Conservation (phyloP, 805 yeast species). For the Diddensiella transvaalensis region DNA sequence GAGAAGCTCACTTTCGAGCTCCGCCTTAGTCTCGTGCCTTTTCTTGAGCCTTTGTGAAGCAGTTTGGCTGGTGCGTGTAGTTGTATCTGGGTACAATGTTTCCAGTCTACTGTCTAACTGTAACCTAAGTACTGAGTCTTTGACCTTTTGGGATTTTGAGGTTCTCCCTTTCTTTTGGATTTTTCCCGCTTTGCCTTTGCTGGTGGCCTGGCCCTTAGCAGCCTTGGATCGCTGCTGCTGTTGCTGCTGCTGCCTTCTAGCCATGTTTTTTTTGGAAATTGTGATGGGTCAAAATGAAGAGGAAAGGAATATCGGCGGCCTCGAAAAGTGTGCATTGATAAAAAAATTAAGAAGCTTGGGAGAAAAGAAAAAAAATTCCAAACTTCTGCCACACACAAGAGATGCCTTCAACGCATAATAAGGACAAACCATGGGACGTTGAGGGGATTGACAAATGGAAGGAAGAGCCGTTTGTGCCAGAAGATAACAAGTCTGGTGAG, state of each 20-base stretch:
- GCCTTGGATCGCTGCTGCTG: background rate
- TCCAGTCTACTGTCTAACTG: conserved; percentile 12
- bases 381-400: conserved; percentile 11
- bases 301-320: too few species aligned
- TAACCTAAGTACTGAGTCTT: conserved; percentile 9
- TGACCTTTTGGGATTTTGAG: conserved; percentile 5
- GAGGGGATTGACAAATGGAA: conserved; percentile 93
- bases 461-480: conserved; percentile 81
- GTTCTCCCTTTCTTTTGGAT: background rate
- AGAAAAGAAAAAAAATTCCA: background rate
- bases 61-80: too few species aligned
- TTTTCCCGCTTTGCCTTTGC: conserved; percentile 1
- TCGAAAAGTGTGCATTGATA: background rate
- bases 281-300: too few species aligned
- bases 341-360: background rate
- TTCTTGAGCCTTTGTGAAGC: background rate
- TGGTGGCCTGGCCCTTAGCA: background rate
- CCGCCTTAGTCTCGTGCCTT: conserved; percentile 1
- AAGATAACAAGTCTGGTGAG: conserved; percentile 79
- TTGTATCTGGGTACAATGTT: conserved; percentile 9
- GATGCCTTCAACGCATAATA: conserved; percentile 91
- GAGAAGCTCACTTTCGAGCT: conserved; percentile 10
- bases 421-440: conserved; percentile 98
- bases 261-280: too few species aligned
- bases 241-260: background rate